Evolutionary conservation across 2,329 filamentous ascomycete genomes (phyloP).

Genomic region (Didymella keratinophila): DNA sequence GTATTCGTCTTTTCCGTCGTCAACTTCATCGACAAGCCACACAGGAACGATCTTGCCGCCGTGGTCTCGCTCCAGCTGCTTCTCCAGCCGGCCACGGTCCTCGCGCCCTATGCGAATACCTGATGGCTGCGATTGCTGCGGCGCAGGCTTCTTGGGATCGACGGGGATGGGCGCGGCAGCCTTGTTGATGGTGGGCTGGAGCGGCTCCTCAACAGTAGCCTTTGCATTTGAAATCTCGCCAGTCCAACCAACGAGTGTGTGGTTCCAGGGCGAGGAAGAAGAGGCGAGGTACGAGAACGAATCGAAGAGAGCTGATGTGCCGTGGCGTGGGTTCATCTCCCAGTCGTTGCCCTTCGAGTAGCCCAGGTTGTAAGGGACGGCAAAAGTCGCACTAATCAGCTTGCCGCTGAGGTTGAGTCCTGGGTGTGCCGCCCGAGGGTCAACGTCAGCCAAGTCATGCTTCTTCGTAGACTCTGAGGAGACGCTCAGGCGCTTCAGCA

Average conservation of each 20-base stretch:
- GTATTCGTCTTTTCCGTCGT: constrained; percentile 72
- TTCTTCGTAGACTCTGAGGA: constrained; percentile 48
- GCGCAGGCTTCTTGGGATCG: constrained; percentile 64
- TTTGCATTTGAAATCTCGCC: constrained; percentile 68
- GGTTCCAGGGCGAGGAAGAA: constrained; percentile 84
- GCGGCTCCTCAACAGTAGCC: constrained; percentile 46
- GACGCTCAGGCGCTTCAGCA: constrained; percentile 63
- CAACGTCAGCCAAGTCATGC: constrained; percentile 55
- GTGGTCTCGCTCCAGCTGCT: constrained; percentile 74
- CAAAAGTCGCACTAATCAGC: constrained; percentile 70
- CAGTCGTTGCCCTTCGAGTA: constrained; percentile 63
- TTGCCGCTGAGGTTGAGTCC: constrained; percentile 66
- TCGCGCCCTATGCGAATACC: constrained; percentile 74
- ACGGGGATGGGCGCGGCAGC: constrained; percentile 82
- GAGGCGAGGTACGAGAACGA: constrained; percentile 89
- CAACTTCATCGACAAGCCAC: constrained; percentile 82
- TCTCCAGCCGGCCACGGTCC: constrained; percentile 77
- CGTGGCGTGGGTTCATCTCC: constrained; percentile 78
- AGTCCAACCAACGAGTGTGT: constrained; percentile 93
- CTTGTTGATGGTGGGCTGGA: constrained; percentile 67
- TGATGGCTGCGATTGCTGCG: constrained; percentile 68
- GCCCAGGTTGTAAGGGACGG: constrained; percentile 67
- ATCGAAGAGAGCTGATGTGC: constrained; percentile 91
- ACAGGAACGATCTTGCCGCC: constrained; percentile 84
- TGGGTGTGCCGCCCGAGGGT: constrained; percentile 64